Percentiles rank a stretch among this genome's conserved stretches.
Conservation (phyloP, 768 basidiomycete species). For the Ephemerocybe angulata region DNA sequence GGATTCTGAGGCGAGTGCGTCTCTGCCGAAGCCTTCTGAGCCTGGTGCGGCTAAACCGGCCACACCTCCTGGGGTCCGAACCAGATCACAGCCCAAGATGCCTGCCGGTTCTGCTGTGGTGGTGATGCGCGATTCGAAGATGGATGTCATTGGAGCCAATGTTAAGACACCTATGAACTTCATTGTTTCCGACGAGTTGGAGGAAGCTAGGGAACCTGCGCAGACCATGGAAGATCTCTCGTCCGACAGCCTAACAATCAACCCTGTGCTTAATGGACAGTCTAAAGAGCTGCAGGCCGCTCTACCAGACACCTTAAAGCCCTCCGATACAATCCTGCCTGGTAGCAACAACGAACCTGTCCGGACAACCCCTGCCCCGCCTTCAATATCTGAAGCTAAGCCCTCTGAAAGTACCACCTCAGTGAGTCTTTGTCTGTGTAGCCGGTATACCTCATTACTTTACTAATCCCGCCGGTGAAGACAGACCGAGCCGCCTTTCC, state of each 20-base stretch:
- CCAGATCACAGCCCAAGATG: constrained; percentile 64
- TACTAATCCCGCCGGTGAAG: not conserved
- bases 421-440: constrained; percentile 34
- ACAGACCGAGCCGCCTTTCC: constrained; percentile 22
- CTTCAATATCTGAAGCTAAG: constrained; percentile 44
- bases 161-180: constrained; percentile 59
- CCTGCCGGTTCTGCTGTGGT: constrained; percentile 69
- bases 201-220: constrained; percentile 31
- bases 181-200: constrained; percentile 76
- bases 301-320: not conserved
- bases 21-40: constrained; percentile 32
- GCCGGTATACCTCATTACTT: not conserved
- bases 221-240: constrained; percentile 1
- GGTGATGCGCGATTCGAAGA: constrained; percentile 64
- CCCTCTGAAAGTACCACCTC: constrained; percentile 44
- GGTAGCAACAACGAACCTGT: not conserved
- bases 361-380: constrained; percentile 1
- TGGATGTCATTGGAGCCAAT: constrained; percentile 47
- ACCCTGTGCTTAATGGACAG: not conserved
- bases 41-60: constrained; percentile 30
- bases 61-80: constrained; percentile 29
- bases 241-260: not conserved
- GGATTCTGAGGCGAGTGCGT: constrained; percentile 26
- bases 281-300: not conserved
- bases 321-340: not conserved